Evolutionary conservation across 768 basidiomycete species (phyloP).

Genomic region (Lactifluus subvellereus): DNA sequence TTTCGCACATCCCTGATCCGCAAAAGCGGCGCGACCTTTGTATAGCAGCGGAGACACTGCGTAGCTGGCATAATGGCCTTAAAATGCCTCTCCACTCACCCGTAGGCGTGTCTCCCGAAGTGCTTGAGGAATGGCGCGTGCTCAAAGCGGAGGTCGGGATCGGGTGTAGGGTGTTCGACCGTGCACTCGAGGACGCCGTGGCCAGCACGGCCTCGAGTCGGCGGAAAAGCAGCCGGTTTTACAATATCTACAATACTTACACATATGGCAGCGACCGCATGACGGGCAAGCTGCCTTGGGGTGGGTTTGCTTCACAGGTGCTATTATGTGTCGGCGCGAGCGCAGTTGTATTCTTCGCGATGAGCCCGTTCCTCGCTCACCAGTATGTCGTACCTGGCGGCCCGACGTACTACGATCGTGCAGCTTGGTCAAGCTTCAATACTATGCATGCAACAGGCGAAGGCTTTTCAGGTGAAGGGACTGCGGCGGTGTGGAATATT

Average conservation of each 20-base stretch:
- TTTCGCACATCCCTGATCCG: constrained; percentile 21
- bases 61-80: constrained; percentile 65
- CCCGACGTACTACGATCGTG: constrained; percentile 67
- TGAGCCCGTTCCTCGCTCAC: constrained; percentile 53
- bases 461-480: constrained; percentile 54
- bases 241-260: constrained; percentile 82
- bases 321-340: constrained; percentile 54
- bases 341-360: constrained; percentile 53
- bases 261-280: constrained; percentile 44
- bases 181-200: constrained; percentile 43
- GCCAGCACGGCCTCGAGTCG: constrained; percentile 17
- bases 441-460: constrained; percentile 63
- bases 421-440: constrained; percentile 77
- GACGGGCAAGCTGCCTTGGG: constrained; percentile 4
- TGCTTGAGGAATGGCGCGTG: constrained; percentile 70
- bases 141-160: constrained; percentile 76
- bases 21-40: constrained; percentile 36
- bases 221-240: constrained; percentile 50
- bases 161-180: constrained; percentile 71
- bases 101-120: constrained; percentile 54
- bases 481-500: constrained; percentile 61
- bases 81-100: constrained; percentile 39
- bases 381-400: constrained; percentile 59
- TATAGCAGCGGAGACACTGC: constrained; percentile 52
- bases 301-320: constrained; percentile 18